Conservation (phyloP, 1,139 yeast genomes). For the Magnusiomyces fungicola region DNA sequence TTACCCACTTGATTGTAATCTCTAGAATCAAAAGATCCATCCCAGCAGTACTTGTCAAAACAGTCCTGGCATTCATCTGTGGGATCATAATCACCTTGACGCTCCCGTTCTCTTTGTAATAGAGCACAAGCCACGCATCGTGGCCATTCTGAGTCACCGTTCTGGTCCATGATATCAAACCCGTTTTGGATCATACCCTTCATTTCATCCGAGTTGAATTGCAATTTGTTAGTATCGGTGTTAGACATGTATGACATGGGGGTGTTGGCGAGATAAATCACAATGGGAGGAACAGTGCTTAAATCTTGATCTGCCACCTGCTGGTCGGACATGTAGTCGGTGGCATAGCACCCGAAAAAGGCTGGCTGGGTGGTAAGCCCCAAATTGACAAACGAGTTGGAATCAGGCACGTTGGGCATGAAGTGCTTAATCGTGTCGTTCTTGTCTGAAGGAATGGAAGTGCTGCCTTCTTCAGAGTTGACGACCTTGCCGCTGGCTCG, state of each 20-base stretch:
- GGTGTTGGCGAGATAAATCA: constrained; percentile 74
- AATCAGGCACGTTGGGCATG: constrained; percentile 19
- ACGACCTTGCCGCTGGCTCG: constrained; percentile 79
- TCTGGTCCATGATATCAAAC: constrained; percentile 62
- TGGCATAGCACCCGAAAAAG: constrained; percentile 79
- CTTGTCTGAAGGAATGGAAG: not conserved
- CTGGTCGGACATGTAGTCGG: constrained; percentile 44
- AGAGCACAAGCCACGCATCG: constrained; percentile 88
- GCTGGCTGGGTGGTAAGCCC: constrained; percentile 47
- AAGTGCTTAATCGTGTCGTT: not conserved
- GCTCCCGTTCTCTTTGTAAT: constrained; percentile 73
- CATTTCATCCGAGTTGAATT: constrained; percentile 55
- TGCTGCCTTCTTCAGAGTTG: constrained; percentile 45
- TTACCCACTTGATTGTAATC: constrained; percentile 5
- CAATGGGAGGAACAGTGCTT: constrained; percentile 52
- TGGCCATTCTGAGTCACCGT: constrained; percentile 59
- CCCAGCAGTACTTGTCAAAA: constrained; percentile 80
- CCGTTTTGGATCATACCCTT: constrained; percentile 68
- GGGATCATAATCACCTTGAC: constrained; percentile 50
- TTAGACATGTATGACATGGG: constrained; percentile 63
- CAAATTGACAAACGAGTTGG: constrained; percentile 45
- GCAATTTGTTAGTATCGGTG: constrained; percentile 65
- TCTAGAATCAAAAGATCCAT: constrained; percentile 39
- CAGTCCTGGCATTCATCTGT: constrained; percentile 72
- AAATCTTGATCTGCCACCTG: constrained; percentile 19